Percentiles rank a stretch among this genome's conserved stretches.
Evolutionary conservation across 2,329 filamentous ascomycete genomes (phyloP).

Genomic region (Fusarium sacchari): DNA sequence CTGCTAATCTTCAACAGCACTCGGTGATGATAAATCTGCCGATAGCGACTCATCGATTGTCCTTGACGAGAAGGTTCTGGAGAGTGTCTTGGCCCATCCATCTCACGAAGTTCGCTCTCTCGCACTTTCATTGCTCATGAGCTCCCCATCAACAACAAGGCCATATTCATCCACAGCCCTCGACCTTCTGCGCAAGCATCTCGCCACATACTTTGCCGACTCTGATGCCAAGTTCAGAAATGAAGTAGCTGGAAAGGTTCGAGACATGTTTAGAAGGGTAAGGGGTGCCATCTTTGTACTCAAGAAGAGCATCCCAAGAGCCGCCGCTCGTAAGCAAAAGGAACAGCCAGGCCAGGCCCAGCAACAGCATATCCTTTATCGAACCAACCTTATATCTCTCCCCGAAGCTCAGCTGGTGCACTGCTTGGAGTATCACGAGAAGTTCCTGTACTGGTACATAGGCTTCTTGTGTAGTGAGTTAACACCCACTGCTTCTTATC

Average conservation of each 20-base stretch:
- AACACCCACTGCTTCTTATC: constrained; percentile 85
- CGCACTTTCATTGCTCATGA: constrained; percentile 83
- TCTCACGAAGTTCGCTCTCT: constrained; percentile 76
- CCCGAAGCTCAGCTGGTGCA: constrained; percentile 51
- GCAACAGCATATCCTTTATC: constrained; percentile 49
- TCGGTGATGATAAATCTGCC: constrained; percentile 34
- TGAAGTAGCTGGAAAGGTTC: constrained; percentile 78
- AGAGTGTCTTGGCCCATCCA: constrained; percentile 63
- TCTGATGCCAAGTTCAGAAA: constrained; percentile 87
- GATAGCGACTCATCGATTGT: constrained; percentile 45
- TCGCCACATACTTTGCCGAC: constrained; percentile 81
- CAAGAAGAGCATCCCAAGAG: constrained; percentile 55
- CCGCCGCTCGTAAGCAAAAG: constrained; percentile 50
- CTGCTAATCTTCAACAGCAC: constrained; percentile 42
- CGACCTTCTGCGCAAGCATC: constrained; percentile 68
- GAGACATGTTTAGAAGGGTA: constrained; percentile 80
- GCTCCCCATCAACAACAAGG: constrained; percentile 77
- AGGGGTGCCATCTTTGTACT: constrained; percentile 71
- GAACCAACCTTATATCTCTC: constrained; percentile 53
- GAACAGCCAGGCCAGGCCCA: constrained; percentile 30
- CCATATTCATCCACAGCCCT: constrained; percentile 74
- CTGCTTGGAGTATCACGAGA: constrained; percentile 61
- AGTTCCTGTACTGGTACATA: constrained; percentile 80
- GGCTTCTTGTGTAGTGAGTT: constrained; percentile 78
- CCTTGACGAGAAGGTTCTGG: constrained; percentile 57